Evolutionary conservation across 768 basidiomycete species (phyloP).

Genomic region (Gymnopilus junonius): DNA sequence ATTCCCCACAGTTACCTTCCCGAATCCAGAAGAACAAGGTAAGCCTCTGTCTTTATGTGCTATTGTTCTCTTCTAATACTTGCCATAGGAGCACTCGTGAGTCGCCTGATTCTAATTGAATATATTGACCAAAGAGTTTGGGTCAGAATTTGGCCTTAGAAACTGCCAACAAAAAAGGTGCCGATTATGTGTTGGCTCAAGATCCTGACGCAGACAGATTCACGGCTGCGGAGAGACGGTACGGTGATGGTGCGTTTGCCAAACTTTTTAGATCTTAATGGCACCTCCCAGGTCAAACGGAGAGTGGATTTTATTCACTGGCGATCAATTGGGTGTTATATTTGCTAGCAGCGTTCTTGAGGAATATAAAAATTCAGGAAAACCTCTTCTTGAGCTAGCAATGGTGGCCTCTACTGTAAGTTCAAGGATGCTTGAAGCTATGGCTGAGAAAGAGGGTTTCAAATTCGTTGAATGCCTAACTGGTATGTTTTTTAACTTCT

Average conservation of each 20-base stretch:
- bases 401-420: constrained; percentile 92
- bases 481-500: constrained; percentile 43
- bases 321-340: constrained; percentile 76
- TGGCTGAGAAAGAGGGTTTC: constrained; percentile 80
- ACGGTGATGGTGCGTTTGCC: constrained; percentile 14
- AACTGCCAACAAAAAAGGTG: constrained; percentile 57
- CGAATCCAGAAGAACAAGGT: constrained; percentile 93
- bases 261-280: constrained; percentile 4
- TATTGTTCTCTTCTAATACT: background rate
- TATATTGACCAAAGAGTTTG: background rate
- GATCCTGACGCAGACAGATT: constrained; percentile 91
- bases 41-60: constrained; percentile 7
- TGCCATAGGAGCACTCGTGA: constrained; percentile 25
- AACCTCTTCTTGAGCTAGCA: constrained; percentile 62
- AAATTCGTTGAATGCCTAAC: constrained; percentile 86
- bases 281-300: constrained; percentile 44
- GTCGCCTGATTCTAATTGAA: constrained; percentile 4
- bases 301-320: constrained; percentile 75
- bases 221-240: constrained; percentile 75
- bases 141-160: constrained; percentile 70
- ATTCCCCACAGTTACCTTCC: constrained; percentile 84
- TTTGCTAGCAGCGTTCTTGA: constrained; percentile 50
- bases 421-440: constrained; percentile 85
- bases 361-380: constrained; percentile 44
- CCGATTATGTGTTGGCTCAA: constrained; percentile 78